These are phyloP conservation scores for Coemansia sp. DNA, from an alignment of 192 early-diverging fungal species.

Conservation along the genomic window DNA sequence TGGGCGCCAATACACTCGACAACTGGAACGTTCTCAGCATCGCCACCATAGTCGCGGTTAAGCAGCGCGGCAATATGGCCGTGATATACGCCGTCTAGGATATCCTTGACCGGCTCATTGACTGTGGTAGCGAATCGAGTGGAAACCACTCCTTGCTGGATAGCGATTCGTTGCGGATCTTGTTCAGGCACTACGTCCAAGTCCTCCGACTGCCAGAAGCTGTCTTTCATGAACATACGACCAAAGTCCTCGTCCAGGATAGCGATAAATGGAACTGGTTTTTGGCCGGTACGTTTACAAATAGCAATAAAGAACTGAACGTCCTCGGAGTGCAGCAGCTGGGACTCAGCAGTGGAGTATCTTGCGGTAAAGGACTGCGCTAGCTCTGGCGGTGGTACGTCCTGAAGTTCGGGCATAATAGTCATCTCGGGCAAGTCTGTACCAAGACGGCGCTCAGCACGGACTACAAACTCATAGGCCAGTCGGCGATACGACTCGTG, in stretches of 20 bases:
- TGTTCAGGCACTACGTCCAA: conserved; percentile 79
- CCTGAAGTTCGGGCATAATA: conserved; percentile 1
- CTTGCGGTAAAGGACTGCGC: conserved; percentile 39
- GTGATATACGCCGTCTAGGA: conserved; percentile 80
- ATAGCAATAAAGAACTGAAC: conserved; percentile 47
- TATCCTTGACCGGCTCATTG: conserved; percentile 86
- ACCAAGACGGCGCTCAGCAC: conserved; percentile 75
- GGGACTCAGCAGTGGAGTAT: conserved; percentile 17
- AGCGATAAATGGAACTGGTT: conserved; percentile 91
- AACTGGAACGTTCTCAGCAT: conserved; percentile 64
- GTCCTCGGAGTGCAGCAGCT: conserved; percentile 47
- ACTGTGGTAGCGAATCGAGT: conserved; percentile 69
- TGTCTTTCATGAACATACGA: conserved; percentile 90
- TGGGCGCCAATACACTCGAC: conserved; percentile 67
- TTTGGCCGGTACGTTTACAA: conserved; percentile 60
- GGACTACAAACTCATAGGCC: conserved; percentile 77
- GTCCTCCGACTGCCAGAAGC: conserved; percentile 87
- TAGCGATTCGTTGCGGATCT: conserved; percentile 79
- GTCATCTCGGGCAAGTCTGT: neutral
- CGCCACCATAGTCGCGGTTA: conserved; percentile 66
- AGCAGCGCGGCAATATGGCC: conserved; percentile 77
- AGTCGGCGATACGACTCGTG: conserved; percentile 70
- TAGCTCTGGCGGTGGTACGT: neutral
- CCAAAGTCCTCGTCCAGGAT: conserved; percentile 89
- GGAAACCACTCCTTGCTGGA: conserved; percentile 88